Conservation (phyloP, 2,329 filamentous ascomycete species). For the Pseudocercospora vitis region DNA sequence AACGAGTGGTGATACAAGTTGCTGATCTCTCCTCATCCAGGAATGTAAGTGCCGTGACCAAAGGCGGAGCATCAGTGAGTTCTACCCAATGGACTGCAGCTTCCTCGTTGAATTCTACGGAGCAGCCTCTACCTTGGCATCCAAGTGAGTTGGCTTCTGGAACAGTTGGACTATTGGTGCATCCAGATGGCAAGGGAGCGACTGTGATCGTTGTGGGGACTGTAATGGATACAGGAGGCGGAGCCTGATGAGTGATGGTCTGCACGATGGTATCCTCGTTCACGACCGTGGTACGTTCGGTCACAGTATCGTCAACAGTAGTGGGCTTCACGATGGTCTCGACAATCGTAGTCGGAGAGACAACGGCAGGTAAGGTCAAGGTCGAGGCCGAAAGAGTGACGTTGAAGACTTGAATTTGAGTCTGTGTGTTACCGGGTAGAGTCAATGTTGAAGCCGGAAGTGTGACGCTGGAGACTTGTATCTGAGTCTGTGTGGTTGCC, state of each 20-base stretch:
- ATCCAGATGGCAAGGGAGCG: background rate
- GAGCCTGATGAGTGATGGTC: background rate
- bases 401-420: background rate
- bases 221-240: background rate
- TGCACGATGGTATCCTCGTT: background rate
- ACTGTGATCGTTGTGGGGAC: background rate
- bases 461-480: background rate
- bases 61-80: slow-evolving; percentile 9
- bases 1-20: slow-evolving; percentile 28
- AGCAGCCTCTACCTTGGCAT: slow-evolving; percentile 22
- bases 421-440: background rate
- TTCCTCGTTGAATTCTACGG: slow-evolving; percentile 24
- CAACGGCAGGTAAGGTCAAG: background rate
- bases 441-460: background rate
- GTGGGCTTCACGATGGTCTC: background rate
- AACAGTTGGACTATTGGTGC: background rate
- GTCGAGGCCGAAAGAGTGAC: background rate
- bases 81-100: slow-evolving; percentile 25
- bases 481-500: background rate
- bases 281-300: background rate
- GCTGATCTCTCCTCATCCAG: slow-evolving; percentile 17
- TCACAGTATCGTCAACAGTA: background rate
- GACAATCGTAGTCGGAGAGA: background rate
- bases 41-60: slow-evolving; percentile 24
- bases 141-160: slow-evolving; percentile 9